Evolutionary conservation across 2,329 filamentous ascomycete species (phyloP), one percentile per base, ranked within the genome.

Genomic region (Magnaporthiopsis rhizophila): DNA sequence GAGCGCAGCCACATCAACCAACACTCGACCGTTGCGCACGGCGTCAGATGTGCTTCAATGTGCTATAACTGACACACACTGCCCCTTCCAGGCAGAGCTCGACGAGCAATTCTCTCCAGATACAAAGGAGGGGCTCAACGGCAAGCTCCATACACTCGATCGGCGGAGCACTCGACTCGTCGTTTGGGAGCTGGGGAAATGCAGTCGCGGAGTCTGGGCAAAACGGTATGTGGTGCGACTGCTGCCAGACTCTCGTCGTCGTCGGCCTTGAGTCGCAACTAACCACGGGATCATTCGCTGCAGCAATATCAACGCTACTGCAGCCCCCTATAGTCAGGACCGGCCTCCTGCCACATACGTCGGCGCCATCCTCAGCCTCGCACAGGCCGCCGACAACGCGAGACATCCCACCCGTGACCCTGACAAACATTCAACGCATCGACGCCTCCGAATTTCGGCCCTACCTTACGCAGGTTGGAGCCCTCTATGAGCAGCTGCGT

Each of bases 301-400:
- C 67, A 91, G 90, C 95, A 67, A 98, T 98, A 70, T 97, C 93
- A 11, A 96, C 92, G 1, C 83, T 98, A n/a, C 84, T 98, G 4
- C 91, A 96, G 72, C 89, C 92, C 34, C 91, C 94, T 3, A 96
- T 97, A 69, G 87, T 96, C 65, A 87, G 94, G 68, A 96, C 93
- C 2, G 93, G 94, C 65, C 83, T 97, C 62, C 82, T 92, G 64
- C 90, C 93, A 28, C 89, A 96, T 74, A 89, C 89, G 0, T 82
- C 88, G 2, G 86, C 89, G 3, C 85, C 90, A 1, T 75, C 79
- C 11, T 86, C 86, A n/a, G 89, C 86, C 70, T 81, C 88, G 18
- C 91, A 95, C 71, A 94, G 89, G 69, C 88, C 91, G 18, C 94
- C 94, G 0, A 96, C 92, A 0, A 83, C 90, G 24, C 86, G 86